Evolutionary conservation across 768 basidiomycete genomes (phyloP).

Genomic region (Cyclocybe aegerita): DNA sequence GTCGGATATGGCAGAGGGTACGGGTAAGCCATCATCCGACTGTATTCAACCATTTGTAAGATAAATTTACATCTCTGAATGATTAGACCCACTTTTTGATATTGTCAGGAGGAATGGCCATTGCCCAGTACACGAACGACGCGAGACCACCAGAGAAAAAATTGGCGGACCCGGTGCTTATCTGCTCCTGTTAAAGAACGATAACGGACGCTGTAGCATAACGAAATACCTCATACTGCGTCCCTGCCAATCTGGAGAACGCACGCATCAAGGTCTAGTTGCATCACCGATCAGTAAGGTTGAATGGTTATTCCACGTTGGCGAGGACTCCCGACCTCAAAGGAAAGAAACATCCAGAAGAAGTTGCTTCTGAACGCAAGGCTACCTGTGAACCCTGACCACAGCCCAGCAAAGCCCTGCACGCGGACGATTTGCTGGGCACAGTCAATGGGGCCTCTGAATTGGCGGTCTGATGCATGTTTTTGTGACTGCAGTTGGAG

Average conservation of each 20-base stretch:
- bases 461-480: conserved; percentile 48
- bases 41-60: conserved; percentile 20
- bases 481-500: conserved; percentile 67
- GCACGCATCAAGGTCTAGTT: conserved; percentile 58
- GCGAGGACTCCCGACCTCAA: conserved; percentile 44
- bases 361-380: conserved; percentile 74
- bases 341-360: conserved; percentile 76
- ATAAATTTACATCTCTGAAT: conserved; percentile 2
- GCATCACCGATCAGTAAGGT: conserved; percentile 13
- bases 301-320: conserved; percentile 4
- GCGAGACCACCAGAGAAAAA: conserved; percentile 66
- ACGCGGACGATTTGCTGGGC: conserved; percentile 58
- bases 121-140: conserved; percentile 64
- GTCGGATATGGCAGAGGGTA: conserved; percentile 43
- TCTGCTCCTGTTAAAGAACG: conserved; percentile 31
- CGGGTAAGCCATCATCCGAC: conserved; percentile 67
- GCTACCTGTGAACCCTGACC: conserved; percentile 75
- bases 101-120: conserved; percentile 77
- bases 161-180: conserved; percentile 59
- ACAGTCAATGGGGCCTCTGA: conserved; percentile 67
- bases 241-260: conserved; percentile 55
- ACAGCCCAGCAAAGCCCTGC: conserved; percentile 67
- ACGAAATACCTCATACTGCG: conserved; percentile 54
- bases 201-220: background rate
- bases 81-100: conserved; percentile 66